These are phyloP conservation scores for Tilletiopsis washingtonensis DNA, from an alignment of 1,284 basidiomycete species.

Conservation along the genomic window DNA sequence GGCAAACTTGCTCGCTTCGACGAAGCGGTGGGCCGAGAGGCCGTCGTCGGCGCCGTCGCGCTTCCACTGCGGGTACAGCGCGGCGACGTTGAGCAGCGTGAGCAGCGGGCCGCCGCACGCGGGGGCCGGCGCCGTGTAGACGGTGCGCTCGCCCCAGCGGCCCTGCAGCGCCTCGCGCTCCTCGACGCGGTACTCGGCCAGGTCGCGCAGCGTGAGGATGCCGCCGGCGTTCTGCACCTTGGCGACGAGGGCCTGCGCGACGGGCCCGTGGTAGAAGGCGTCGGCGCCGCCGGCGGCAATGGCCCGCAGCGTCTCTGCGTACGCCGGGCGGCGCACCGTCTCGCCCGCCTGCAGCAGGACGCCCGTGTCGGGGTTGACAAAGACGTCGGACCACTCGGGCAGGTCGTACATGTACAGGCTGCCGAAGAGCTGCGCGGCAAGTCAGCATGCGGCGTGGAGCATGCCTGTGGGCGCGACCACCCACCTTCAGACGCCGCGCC, in stretches of 20 bases:
- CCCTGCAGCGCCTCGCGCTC: constrained; percentile 63
- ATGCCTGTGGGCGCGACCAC: constrained; percentile 26
- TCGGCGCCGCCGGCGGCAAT: constrained; percentile 31
- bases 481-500: constrained; percentile 61
- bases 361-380: constrained; percentile 9
- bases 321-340: constrained; percentile 21
- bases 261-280: constrained; percentile 56
- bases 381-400: constrained; percentile 60
- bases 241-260: constrained; percentile 64
- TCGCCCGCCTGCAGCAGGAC: constrained; percentile 23
- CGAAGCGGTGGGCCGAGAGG: constrained; percentile 55
- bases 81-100: constrained; percentile 71
- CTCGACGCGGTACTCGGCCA: constrained; percentile 60
- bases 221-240: constrained; percentile 65
- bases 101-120: constrained; percentile 71
- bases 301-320: constrained; percentile 27
- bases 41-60: not conserved
- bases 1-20: constrained; percentile 69
- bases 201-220: constrained; percentile 64
- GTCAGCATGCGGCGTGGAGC: not conserved
- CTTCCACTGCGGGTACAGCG: constrained; percentile 52
- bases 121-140: constrained; percentile 77
- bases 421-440: constrained; percentile 31
- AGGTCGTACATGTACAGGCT: constrained; percentile 63
- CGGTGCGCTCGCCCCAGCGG: constrained; percentile 64